phyloP scores from a whole-genome alignment of 2,329 filamentous ascomycete species.

The Tolypocladium amazonense region DNA sequence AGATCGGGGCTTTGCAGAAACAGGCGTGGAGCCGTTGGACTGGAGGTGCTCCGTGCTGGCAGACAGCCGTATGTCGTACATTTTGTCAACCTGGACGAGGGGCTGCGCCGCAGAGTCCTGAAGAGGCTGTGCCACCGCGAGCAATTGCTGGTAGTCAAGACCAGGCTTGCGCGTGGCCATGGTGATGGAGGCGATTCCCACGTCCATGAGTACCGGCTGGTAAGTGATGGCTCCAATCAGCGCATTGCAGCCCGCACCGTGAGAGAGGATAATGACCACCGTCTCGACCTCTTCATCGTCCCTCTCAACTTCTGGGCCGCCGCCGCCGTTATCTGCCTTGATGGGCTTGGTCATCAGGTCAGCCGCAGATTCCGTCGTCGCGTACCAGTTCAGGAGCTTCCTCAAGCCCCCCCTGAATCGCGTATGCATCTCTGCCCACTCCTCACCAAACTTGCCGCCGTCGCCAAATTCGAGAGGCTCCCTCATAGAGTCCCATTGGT shows the following conservation, averaged over 20 bases:
- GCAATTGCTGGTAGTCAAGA: slow-evolving; percentile 25
- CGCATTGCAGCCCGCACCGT: slow-evolving; percentile 93
- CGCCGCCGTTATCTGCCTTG: slow-evolving; percentile 13
- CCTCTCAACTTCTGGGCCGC: slow-evolving; percentile 17
- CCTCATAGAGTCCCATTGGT: slow-evolving; percentile 90
- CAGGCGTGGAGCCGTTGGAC: slow-evolving; percentile 23
- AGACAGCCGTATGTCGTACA: slow-evolving; percentile 66
- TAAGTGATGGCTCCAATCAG: slow-evolving; percentile 86
- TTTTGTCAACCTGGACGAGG: slow-evolving; percentile 40
- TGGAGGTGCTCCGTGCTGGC: slow-evolving; percentile 66
- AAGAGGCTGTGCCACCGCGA: slow-evolving; percentile 14
- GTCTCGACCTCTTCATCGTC: slow-evolving; percentile 60
- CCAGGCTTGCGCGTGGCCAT: slow-evolving; percentile 61
- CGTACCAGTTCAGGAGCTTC: slow-evolving; percentile 77
- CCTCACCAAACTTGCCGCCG: slow-evolving; percentile 80
- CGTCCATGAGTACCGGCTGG: slow-evolving; percentile 82
- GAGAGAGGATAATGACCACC: slow-evolving; percentile 79
- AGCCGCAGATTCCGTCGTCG: slow-evolving; percentile 38
- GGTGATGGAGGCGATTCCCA: slow-evolving; percentile 82
- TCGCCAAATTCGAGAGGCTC: slow-evolving; percentile 71
- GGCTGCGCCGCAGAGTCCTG: slow-evolving; percentile 10
- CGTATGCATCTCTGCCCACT: slow-evolving; percentile 93
- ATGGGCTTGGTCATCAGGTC: slow-evolving; percentile 36
- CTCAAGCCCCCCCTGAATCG: slow-evolving; percentile 74
- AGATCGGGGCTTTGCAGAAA: slow-evolving; percentile 21